Percentiles rank a stretch among this genome's conserved stretches.
These are phyloP conservation scores for Diospyros kaki DNA, from an alignment of 148 eudicot species.

Conservation along the genomic window DNA sequence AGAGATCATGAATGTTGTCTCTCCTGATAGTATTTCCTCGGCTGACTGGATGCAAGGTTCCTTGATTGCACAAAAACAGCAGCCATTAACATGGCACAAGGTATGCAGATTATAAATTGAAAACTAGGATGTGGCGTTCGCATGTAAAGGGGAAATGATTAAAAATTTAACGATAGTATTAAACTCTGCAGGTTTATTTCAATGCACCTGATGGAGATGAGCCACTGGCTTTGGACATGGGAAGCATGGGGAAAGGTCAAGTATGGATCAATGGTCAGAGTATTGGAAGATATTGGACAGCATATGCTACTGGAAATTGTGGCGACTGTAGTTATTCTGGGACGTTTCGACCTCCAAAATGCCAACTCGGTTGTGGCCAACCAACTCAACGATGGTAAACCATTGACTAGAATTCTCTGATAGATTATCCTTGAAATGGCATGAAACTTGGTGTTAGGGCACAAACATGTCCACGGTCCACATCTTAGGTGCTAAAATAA, in stretches of 20 bases:
- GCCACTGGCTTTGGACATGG: slow-evolving; percentile 86
- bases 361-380: slow-evolving; percentile 85
- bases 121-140: not conserved
- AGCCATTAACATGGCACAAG: slow-evolving; percentile 95
- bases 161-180: too few relatives aligned
- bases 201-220: slow-evolving; percentile 76
- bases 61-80: slow-evolving; percentile 60
- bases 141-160: not conserved
- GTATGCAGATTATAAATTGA: slow-evolving; percentile 25
- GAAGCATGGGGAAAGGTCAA: slow-evolving; percentile 97
- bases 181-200: slow-evolving; percentile 63
- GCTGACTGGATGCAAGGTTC: slow-evolving; percentile 80
- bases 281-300: slow-evolving; percentile 89
- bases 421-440: not conserved
- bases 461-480: too few relatives aligned
- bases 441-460: too few relatives aligned
- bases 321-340: slow-evolving; percentile 69
- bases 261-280: slow-evolving; percentile 94
- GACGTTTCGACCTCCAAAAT: slow-evolving; percentile 58
- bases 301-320: slow-evolving; percentile 63
- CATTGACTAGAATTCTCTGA: not conserved
- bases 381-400: slow-evolving; percentile 90
- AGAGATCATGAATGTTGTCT: slow-evolving; percentile 70
- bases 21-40: slow-evolving; percentile 50
- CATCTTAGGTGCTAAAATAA: too few relatives aligned